Conservation (phyloP, 305 asterid species). For the Ilex paraguariensis region DNA sequence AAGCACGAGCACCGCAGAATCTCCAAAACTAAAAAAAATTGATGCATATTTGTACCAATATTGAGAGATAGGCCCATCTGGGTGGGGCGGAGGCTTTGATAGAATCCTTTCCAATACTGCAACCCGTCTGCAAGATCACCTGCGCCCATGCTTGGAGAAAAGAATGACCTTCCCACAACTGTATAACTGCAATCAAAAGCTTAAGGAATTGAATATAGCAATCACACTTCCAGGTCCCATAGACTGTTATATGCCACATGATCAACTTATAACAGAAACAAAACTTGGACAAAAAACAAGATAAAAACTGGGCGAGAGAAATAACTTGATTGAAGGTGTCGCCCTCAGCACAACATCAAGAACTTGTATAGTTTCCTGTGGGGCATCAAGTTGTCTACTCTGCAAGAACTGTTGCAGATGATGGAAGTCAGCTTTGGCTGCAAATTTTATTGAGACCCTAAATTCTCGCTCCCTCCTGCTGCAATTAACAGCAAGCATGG, state of each 20-base stretch:
- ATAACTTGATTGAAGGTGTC: constrained; percentile 37
- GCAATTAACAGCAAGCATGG: constrained; percentile 11
- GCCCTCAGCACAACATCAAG: constrained; percentile 80
- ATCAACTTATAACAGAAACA: not conserved
- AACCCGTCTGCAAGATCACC: constrained; percentile 60
- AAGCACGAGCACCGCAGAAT: too few relatives aligned
- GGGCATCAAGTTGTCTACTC: constrained; percentile 49
- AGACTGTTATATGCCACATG: too few relatives aligned
- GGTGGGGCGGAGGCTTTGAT: constrained; percentile 82
- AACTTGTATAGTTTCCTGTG: constrained; percentile 68
- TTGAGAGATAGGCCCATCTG: constrained; percentile 91
- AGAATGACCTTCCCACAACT: constrained; percentile 79
- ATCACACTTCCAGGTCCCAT: too few relatives aligned
- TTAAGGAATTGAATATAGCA: too few relatives aligned
- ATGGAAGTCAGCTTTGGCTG: constrained; percentile 53
- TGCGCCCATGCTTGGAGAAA: constrained; percentile 25
- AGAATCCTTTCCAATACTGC: constrained; percentile 72
- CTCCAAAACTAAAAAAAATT: too few relatives aligned
- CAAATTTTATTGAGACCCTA: constrained; percentile 55
- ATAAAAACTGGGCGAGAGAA: too few relatives aligned
- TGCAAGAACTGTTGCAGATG: constrained; percentile 47
- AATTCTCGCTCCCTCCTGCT: constrained; percentile 56
- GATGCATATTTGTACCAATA: constrained; percentile 38
- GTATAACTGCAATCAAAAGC: constrained; percentile 35
- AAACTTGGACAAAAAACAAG: not conserved